These are phyloP conservation scores for Ustilago trichophora DNA, from an alignment of 1,284 basidiomycete genomes.

Conservation along the genomic window DNA sequence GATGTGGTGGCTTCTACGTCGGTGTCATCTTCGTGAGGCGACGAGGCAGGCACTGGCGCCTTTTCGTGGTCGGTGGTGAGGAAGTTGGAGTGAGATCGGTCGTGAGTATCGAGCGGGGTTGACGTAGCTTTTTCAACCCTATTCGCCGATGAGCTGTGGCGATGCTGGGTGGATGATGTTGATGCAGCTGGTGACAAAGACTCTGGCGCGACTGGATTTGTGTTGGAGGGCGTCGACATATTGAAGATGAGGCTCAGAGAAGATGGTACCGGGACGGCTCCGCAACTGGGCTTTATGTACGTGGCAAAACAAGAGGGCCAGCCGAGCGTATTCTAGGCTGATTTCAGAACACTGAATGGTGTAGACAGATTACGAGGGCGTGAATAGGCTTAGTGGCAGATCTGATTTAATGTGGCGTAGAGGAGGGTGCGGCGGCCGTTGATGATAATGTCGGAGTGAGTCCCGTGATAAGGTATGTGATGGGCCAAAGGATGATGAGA, in stretches of 20 bases:
- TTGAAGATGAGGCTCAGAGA: too few relatives aligned
- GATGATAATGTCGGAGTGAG: neutral
- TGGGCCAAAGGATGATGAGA: neutral
- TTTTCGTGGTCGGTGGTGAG: slow-evolving; percentile 5
- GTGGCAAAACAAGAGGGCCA: too few relatives aligned
- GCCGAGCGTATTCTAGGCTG: too few relatives aligned
- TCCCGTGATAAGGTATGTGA: neutral
- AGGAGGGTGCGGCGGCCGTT: neutral
- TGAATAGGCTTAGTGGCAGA: neutral
- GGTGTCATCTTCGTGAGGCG: slow-evolving; percentile 21
- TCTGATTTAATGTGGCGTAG: neutral
- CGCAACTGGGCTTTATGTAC: too few relatives aligned
- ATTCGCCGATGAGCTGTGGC: neutral
- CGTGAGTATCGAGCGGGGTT: neutral
- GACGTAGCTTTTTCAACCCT: neutral
- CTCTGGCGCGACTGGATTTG: neutral
- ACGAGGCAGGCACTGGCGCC: neutral
- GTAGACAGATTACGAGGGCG: neutral
- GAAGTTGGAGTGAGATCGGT: neutral
- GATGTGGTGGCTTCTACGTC: slow-evolving; percentile 36
- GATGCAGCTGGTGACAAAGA: slow-evolving; percentile 6
- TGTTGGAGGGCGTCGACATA: slow-evolving; percentile 1
- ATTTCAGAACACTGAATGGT: too few relatives aligned
- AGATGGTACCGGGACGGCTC: too few relatives aligned
- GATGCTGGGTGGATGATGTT: neutral